Conservation (phyloP, 164 flowering plant genomes). For the Kalanchoe fedtschenkoi region DNA sequence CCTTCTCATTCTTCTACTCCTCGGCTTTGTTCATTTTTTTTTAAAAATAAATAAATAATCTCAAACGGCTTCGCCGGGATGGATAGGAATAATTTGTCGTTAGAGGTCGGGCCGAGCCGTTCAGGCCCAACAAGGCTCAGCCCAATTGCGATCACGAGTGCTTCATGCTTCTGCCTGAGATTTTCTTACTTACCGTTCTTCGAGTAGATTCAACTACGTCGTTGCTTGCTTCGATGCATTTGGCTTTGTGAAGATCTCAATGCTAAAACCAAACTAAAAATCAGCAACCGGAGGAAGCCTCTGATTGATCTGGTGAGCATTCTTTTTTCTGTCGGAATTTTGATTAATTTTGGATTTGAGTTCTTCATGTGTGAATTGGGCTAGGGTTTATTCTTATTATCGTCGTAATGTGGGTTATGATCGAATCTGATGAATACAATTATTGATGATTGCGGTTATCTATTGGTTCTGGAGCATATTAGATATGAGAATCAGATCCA, state of each 20-base stretch:
- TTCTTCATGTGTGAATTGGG: not conserved
- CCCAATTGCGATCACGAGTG: not conserved
- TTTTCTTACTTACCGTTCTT: constrained; percentile 5
- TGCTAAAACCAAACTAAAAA: not conserved
- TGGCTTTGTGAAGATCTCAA: not conserved
- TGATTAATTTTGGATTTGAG: not conserved
- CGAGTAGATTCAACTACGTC: not conserved
- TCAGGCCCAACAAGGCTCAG: not conserved
- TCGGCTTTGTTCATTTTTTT: too few species aligned
- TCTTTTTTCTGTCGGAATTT: not conserved
- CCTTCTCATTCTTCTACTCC: too few species aligned
- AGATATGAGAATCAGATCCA: too few species aligned
- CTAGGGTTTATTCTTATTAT: not conserved
- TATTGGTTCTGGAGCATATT: too few species aligned
- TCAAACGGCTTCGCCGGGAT: too few species aligned
- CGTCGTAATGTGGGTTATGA: not conserved
- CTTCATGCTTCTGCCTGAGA: not conserved
- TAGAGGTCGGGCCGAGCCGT: not conserved
- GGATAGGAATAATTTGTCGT: too few species aligned
- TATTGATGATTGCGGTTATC: not conserved
- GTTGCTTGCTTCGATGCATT: not conserved
- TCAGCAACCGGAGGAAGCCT: too few species aligned
- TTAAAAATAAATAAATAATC: too few species aligned
- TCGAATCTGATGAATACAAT: not conserved
- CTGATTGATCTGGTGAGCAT: not conserved